phyloP scores from a whole-genome alignment of 176 grass and related monocot genomes.

The Olyra latifolia region DNA sequence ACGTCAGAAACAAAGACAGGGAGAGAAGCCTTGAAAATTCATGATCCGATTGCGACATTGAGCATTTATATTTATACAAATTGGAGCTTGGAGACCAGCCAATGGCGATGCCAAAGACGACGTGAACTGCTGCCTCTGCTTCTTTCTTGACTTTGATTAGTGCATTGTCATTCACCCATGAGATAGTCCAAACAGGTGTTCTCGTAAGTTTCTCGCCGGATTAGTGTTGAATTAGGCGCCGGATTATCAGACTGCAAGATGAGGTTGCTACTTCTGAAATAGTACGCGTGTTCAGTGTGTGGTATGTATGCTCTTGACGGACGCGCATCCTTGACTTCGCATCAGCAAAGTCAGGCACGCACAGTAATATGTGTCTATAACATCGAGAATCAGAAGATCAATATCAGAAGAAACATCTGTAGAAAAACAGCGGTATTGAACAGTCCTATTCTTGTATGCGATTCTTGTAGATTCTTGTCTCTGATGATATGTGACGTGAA shows the following conservation, averaged over 20 bases:
- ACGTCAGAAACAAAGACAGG: slow-evolving; percentile 52
- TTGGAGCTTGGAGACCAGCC: slow-evolving; percentile 35
- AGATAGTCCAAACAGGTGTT: slow-evolving; percentile 1
- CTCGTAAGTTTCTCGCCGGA: background rate
- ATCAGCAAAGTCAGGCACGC: too few species aligned
- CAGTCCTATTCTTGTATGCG: too few species aligned
- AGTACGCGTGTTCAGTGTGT: background rate
- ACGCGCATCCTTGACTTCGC: too few species aligned
- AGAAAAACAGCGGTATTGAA: too few species aligned
- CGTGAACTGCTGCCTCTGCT: slow-evolving; percentile 21
- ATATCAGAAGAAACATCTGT: too few species aligned
- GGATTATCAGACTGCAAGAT: background rate
- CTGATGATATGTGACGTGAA: too few species aligned
- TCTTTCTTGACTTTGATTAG: slow-evolving; percentile 31
- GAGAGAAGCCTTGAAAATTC: slow-evolving; percentile 23
- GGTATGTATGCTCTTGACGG: slow-evolving; percentile 11
- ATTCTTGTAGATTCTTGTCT: too few species aligned
- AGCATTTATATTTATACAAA: background rate
- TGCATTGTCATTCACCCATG: background rate
- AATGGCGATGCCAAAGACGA: slow-evolving; percentile 22
- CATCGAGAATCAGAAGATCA: too few species aligned
- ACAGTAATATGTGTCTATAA: too few species aligned
- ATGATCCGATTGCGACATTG: slow-evolving; percentile 33
- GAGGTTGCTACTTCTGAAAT: background rate
- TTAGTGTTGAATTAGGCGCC: background rate